Evolutionary conservation across 192 early-diverging fungal species (phyloP).

Genomic region (Coemansia sp.): DNA sequence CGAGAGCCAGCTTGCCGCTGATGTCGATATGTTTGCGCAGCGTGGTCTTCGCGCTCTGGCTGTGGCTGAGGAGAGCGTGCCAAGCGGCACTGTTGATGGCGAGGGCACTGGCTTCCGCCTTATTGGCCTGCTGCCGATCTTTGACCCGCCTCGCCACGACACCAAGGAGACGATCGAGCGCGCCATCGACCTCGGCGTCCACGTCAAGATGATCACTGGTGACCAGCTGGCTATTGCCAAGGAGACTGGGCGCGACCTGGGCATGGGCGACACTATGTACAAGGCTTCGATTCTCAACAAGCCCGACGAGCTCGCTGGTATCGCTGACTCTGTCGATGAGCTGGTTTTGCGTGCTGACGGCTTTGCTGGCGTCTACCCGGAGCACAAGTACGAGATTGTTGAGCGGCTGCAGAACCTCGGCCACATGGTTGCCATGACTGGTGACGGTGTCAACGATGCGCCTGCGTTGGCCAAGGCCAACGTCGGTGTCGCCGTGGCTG

Average conservation of each 20-base stretch:
- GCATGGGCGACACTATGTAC: constrained; percentile 75
- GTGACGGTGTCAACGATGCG: constrained; percentile 74
- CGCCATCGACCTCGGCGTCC: constrained; percentile 69
- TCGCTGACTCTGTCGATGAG: constrained; percentile 57
- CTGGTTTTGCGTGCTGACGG: constrained; percentile 64
- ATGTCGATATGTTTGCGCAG: constrained; percentile 67
- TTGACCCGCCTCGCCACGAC: constrained; percentile 75
- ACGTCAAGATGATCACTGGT: constrained; percentile 95
- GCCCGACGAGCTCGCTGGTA: constrained; percentile 60
- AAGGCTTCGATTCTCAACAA: constrained; percentile 62
- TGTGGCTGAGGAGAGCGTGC: constrained; percentile 68
- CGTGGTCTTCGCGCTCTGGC: constrained; percentile 74
- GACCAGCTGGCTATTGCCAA: constrained; percentile 88
- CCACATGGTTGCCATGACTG: constrained; percentile 71
- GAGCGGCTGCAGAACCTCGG: constrained; percentile 66
- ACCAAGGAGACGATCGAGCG: constrained; percentile 79
- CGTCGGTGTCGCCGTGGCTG: constrained; percentile 73
- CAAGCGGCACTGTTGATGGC: constrained; percentile 57
- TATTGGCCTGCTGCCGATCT: constrained; percentile 71
- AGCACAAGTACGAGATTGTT: constrained; percentile 73
- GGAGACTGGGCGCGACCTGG: constrained; percentile 69
- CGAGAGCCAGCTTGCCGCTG: constrained; percentile 60
- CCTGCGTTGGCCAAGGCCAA: constrained; percentile 70
- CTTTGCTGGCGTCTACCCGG: constrained; percentile 66
- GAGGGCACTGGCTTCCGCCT: constrained; percentile 66